Evolutionary conservation across 129 eudicot genomes (phyloP).

Genomic region (Gnaphalium uliginosum): DNA sequence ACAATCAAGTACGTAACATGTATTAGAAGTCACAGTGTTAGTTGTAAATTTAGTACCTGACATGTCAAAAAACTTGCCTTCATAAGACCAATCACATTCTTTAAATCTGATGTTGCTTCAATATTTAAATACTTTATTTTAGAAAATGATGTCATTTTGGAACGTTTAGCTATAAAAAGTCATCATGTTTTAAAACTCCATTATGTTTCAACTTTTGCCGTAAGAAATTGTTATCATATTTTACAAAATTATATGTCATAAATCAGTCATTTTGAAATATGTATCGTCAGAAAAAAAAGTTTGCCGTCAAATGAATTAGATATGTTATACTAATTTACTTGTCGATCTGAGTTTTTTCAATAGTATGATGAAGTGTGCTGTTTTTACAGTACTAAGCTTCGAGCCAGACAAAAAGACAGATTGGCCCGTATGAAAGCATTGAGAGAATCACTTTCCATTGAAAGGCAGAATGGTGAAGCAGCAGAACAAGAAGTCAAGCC

Average conservation of each 20-base stretch:
- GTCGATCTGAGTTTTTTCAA: not conserved
- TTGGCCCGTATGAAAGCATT: constrained; percentile 49
- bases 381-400: constrained; percentile 64
- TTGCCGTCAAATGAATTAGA: not conserved
- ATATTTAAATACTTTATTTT: not conserved
- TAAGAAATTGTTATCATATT: not conserved
- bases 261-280: not conserved
- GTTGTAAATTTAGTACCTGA: not conserved
- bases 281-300: not conserved
- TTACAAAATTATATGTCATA: not conserved
- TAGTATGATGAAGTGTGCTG: not conserved
- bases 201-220: not conserved
- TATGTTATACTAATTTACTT: not conserved
- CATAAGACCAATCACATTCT: not conserved
- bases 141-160: not conserved
- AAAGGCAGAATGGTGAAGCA: constrained; percentile 27
- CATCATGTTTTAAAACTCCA: not conserved
- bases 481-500: constrained; percentile 40
- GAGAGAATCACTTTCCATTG: constrained; percentile 31
- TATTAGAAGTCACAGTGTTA: not conserved
- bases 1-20: not conserved
- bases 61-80: not conserved
- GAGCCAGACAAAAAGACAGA: constrained; percentile 88
- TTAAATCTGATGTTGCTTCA: not conserved
- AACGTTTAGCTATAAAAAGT: not conserved